phyloP scores from a whole-genome alignment of 345 rosid species.

The Melastoma malabathricum region DNA sequence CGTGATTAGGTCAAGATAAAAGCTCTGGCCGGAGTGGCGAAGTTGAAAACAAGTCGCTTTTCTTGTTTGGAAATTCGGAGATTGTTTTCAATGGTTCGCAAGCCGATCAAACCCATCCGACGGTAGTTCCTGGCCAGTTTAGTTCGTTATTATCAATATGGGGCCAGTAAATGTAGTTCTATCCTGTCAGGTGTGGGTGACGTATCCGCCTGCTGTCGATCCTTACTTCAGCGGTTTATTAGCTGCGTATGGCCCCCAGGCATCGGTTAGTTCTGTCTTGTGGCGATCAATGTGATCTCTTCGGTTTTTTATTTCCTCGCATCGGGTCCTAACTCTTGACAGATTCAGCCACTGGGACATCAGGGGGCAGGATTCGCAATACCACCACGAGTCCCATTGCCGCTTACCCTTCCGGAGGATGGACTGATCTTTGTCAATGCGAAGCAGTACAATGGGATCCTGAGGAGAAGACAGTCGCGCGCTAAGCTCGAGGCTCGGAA shows the following conservation, averaged over 20 bases:
- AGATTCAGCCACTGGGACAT: constrained; percentile 26
- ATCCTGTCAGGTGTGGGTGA: constrained; percentile 16
- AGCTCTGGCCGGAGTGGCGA: constrained; percentile 14
- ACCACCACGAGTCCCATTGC: constrained; percentile 25
- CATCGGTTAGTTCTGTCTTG: constrained; percentile 22
- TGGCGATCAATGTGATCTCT: background rate
- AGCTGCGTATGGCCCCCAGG: constrained; percentile 28
- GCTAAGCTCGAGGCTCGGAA: constrained; percentile 39
- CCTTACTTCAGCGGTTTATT: constrained; percentile 21
- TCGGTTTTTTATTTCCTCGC: background rate
- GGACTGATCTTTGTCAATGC: constrained; percentile 37
- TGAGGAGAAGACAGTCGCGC: constrained; percentile 36
- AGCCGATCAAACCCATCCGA: constrained; percentile 14
- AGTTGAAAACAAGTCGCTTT: constrained; percentile 23
- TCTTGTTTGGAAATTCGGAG: constrained; percentile 16
- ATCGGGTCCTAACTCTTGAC: too few relatives aligned
- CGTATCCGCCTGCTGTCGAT: constrained; percentile 15
- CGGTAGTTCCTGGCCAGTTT: constrained; percentile 15
- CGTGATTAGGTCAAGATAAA: constrained; percentile 23
- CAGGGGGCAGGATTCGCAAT: constrained; percentile 15
- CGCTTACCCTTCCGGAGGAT: constrained; percentile 26
- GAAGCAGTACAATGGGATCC: constrained; percentile 42
- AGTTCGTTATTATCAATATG: background rate
- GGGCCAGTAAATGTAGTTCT: background rate
- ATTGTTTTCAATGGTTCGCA: constrained; percentile 11